Base-by-base conservation (phyloP, 1,139 yeast genomes). In the Kurtzmaniella natalensis region DNA sequence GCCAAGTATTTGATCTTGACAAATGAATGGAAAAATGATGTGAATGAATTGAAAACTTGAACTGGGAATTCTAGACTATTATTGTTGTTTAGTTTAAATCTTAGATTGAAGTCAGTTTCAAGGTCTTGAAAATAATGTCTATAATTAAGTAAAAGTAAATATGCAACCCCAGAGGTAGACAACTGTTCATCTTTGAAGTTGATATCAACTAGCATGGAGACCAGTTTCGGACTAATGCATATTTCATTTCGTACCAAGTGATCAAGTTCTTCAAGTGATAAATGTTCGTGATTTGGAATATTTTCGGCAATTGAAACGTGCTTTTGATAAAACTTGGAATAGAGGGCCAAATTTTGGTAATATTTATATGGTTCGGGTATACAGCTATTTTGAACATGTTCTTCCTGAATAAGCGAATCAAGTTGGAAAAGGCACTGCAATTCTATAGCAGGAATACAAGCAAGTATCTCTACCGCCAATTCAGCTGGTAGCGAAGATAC, bases 181-280 rank as follows among this genome's bases (percentile, higher is more conserved):
- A 33, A 10, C 24, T 11, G 24, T 3, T 33, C 28, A 5, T 30
- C 10, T 16, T 25, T 30, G 13, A 14, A 33, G 17, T 39, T 34
- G 5, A 37, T 30, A 5, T 33, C 29, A n/a, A 36, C 30, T 18
- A 43, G 38, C 29, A 31, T 32, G 8, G 33, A 25, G 10, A 57
- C 40, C 10, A 44, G 45, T 14, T 33, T 38, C 2, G 62, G 61
- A 21, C 42, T 36, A 8, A 55, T 50, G 22, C 39, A 33, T 7
- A 57, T 37, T n/a, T 39, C 35, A 31, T 49, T 36, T 1, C 19
- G 24, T 8, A 43, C 39, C 30, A 57, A 37, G 34, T 49, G 48
- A 13, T 43, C 28, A 10, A 56, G 34, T 17, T 43, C 41, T 6
- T 11, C 20, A 9, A 38, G 18, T 3, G 37, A 9, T 6, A 42